Base-by-base conservation (phyloP, 2,329 filamentous ascomycete species). In the Juglanconis sp. region DNA sequence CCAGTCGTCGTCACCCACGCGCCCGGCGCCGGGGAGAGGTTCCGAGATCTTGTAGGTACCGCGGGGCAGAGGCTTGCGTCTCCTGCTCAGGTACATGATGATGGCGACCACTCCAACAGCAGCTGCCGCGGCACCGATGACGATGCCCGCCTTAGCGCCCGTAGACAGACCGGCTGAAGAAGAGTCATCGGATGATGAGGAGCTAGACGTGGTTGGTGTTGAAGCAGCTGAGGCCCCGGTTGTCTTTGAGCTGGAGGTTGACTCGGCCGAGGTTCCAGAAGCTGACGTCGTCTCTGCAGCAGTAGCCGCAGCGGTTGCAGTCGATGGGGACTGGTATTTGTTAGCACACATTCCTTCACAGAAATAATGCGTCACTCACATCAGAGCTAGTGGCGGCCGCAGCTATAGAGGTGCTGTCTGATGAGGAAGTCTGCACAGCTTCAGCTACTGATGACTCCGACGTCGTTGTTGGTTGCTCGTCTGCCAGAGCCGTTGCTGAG, bases 111-210 rank as follows among this genome's bases (percentile, higher is more conserved):
- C 72, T 5, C 71, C 67, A 49, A 78, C 64, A 24, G 75, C 75
- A 10, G 80, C 68, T 5, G 73, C 74, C n/a, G 69, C 77, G 13
- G 75, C 75, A 48, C 78, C 79, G 49, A 81, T 73, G 35, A 78
- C 80, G 59, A 84, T 80, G 8, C 82, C 82, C 48, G 77, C 76
- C 60, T 81, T 77, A 10, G 77, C 79, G 6, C 74, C 75, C 3
- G 74, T 69, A 3, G 76, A 75, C n/a, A 81, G 70, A 4, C 73
- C 76, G 15, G 60, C 57, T 32, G 64, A 44, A 2, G 44, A 53
- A 10, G 60, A 54, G 11, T 50, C 52, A 35, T 42, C 31, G 8
- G 52, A 52, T 5, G 53, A 50, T 10, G 57, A 61, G 30, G 49
- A 34, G 10, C 38, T 15, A 17, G 60, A 56, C 8, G 59, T 58